These are phyloP conservation scores for Lenwebbia sp. DNA, from an alignment of 345 rosid genomes.

Conservation along the genomic window DNA sequence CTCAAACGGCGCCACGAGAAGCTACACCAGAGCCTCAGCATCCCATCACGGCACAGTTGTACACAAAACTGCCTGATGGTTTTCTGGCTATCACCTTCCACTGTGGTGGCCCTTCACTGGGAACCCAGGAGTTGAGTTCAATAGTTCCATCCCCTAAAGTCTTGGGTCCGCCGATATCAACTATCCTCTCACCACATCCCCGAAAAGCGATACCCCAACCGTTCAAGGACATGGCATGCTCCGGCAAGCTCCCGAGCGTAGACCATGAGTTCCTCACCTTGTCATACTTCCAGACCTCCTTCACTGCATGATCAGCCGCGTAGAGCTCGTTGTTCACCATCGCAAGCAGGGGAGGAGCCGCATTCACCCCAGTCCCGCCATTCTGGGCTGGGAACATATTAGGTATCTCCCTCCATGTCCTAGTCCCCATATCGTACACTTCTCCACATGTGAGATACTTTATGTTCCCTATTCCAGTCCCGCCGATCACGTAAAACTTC, in stretches of 20 bases:
- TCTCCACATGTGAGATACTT: constrained; percentile 44
- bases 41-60: constrained; percentile 80
- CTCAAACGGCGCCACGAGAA: too few species aligned
- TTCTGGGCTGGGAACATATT: constrained; percentile 45
- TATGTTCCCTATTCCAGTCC: constrained; percentile 31
- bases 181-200: constrained; percentile 56
- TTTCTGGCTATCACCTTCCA: constrained; percentile 56
- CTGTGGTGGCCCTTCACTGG: constrained; percentile 36
- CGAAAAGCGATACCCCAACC: constrained; percentile 92
- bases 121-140: constrained; percentile 69
- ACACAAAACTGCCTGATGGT: constrained; percentile 48
- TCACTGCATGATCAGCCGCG: constrained; percentile 49
- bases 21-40: constrained; percentile 27
- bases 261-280: constrained; percentile 40
- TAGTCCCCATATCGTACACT: constrained; percentile 46
- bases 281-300: constrained; percentile 47
- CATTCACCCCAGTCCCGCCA: constrained; percentile 2
- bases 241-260: constrained; percentile 46
- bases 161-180: constrained; percentile 57
- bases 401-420: constrained; percentile 50
- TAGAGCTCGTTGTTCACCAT: constrained; percentile 67
- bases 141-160: constrained; percentile 30
- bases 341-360: constrained; percentile 65
- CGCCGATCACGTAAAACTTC: constrained; percentile 76
- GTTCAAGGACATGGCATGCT: constrained; percentile 36